Evolutionary conservation across 768 basidiomycete species (phyloP).

Genomic region (Pleurotus platypus): DNA sequence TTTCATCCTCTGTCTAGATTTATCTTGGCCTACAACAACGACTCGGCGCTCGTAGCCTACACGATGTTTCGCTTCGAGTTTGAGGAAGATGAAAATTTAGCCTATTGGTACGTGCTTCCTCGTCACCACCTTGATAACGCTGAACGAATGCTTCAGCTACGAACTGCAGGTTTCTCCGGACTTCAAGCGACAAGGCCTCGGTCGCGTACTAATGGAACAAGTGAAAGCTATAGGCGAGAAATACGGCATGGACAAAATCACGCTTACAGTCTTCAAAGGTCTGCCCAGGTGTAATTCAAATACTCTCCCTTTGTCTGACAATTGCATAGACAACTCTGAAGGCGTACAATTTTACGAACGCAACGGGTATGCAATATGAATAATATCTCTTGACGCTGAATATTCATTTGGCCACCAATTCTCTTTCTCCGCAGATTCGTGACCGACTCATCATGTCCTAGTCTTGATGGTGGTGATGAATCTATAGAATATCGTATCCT

Average conservation of each 20-base stretch:
- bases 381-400: background rate
- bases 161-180: constrained; percentile 61
- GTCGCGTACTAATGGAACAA: constrained; percentile 46
- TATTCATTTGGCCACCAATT: background rate
- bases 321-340: constrained; percentile 35
- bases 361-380: constrained; percentile 40
- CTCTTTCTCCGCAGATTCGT: constrained; percentile 38
- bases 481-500: constrained; percentile 43
- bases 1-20: constrained; percentile 62
- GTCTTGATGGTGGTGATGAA: constrained; percentile 24
- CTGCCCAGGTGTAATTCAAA: background rate
- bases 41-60: constrained; percentile 30
- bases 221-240: constrained; percentile 46
- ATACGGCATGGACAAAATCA: constrained; percentile 64
- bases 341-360: constrained; percentile 51
- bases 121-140: background rate
- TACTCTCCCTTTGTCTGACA: constrained; percentile 11
- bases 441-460: constrained; percentile 52
- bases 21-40: constrained; percentile 33
- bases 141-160: constrained; percentile 49
- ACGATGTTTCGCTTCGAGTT: constrained; percentile 72
- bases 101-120: constrained; percentile 60
- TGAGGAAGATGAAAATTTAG: constrained; percentile 53
- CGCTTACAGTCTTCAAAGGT: constrained; percentile 79
- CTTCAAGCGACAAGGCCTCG: constrained; percentile 53